Conservation (phyloP, 176 grass and related monocot genomes). For the Rhipidocladum racemiflorum region DNA sequence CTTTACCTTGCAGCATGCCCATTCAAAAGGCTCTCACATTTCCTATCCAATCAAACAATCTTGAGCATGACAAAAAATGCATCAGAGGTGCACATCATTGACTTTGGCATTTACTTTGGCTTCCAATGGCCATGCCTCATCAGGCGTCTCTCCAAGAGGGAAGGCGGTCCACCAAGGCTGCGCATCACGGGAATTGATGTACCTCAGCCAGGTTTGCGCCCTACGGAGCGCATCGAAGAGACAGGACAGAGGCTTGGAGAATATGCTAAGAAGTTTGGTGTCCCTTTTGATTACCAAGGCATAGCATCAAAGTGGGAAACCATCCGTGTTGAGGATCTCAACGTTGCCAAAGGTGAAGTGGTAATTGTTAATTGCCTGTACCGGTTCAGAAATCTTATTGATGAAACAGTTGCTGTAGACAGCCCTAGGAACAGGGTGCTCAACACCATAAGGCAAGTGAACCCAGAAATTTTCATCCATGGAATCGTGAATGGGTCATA, state of each 20-base stretch:
- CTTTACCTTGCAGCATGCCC: constrained; percentile 91
- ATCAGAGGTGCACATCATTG: constrained; percentile 82
- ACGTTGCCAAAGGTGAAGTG: constrained; percentile 72
- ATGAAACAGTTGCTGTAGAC: constrained; percentile 89
- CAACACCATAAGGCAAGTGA: constrained; percentile 91
- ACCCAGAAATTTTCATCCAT: constrained; percentile 85
- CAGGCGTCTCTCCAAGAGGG: constrained; percentile 74
- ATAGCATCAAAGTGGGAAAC: constrained; percentile 95
- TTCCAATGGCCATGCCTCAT: constrained; percentile 96
- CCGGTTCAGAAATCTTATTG: constrained; percentile 90
- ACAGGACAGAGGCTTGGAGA: constrained; percentile 80
- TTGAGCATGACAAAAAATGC: constrained; percentile 78
- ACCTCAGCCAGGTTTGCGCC: constrained; percentile 86
- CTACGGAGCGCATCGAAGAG: constrained; percentile 86
- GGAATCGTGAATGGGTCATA: constrained; percentile 96
- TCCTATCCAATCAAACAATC: constrained; percentile 93
- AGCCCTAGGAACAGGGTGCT: constrained; percentile 91
- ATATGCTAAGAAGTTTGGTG: constrained; percentile 68
- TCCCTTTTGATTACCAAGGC: constrained; percentile 85
- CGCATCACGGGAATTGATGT: constrained; percentile 94
- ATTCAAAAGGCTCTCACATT: constrained; percentile 93
- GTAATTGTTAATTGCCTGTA: constrained; percentile 93
- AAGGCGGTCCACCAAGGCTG: constrained; percentile 63
- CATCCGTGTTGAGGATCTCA: constrained; percentile 71
- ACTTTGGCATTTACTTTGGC: constrained; percentile 93